Evolutionary conservation across 148 eudicot genomes (phyloP), one percentile per base, ranked within the genome.

Genomic region (Arctostaphylos glauca): DNA sequence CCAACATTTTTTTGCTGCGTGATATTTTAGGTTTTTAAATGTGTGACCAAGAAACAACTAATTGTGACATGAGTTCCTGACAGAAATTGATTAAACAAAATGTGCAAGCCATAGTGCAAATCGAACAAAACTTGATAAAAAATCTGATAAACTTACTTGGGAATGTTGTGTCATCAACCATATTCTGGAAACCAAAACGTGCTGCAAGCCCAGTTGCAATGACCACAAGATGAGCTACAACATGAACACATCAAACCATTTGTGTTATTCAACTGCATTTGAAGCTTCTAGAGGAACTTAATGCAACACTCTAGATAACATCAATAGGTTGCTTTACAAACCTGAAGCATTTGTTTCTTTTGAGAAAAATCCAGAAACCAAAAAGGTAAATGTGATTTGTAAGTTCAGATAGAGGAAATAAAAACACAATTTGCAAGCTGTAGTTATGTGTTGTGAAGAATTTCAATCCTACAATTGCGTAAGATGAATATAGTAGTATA

Each of bases 141-240:
- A 52, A 2, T 52, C 59, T 12, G 64, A 73, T 16, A n/a, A 62
- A 85, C 94, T 91, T 88, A 95, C 98, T 91, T 84, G 98, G 93
- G 80, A 94, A 95, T 84, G 98, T 86, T 66, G 90, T 23, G 85
- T 95, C 98, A 83, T 93, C 81, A 74, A 94, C 75, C 87, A 19
- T 8, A 0, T 7, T 9, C 72, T n/a, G 89, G 85, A 96, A 96
- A 67, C 92, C 89, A 82, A 92, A 94, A 58, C 86, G 90, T 67
- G 94, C 98, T 77, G 92, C 52, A 25, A 94, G 88, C 60, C 95
- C 98, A 85, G 91, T 85, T 85, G 94, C 99, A 82, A 96, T 93
- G 3, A 91, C 91, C 70, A 91, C 56, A 44, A 93, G 80, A 76
- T 90, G 91, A 19, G 95, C 97, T 44, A 94, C 88, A 88, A 95